Conservation (phyloP, 2,329 filamentous ascomycete species). For the Cladophialophora yegresii region DNA sequence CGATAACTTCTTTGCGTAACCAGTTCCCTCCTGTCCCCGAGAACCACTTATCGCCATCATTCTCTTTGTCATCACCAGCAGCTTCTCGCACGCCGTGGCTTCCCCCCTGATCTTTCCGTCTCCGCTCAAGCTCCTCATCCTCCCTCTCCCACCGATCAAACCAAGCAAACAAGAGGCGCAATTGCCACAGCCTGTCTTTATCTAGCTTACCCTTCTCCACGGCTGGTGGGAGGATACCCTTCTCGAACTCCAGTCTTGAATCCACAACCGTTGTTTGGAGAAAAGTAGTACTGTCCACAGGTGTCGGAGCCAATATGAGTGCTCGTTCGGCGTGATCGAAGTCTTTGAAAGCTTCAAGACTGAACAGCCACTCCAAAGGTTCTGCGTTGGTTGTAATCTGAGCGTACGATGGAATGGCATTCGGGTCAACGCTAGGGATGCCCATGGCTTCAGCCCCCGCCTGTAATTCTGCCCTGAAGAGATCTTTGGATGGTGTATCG, state of each 20-base stretch:
- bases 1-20: slow-evolving; percentile 59
- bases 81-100: neutral
- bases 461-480: slow-evolving; percentile 71
- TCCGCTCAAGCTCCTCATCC: slow-evolving; percentile 36
- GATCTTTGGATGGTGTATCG: slow-evolving; percentile 56
- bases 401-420: slow-evolving; percentile 35
- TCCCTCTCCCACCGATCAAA: slow-evolving; percentile 54
- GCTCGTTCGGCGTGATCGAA: slow-evolving; percentile 67
- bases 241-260: slow-evolving; percentile 67
- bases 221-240: slow-evolving; percentile 39
- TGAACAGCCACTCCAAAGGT: slow-evolving; percentile 74
- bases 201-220: slow-evolving; percentile 39
- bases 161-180: slow-evolving; percentile 67
- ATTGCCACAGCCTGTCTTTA: slow-evolving; percentile 61
- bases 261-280: slow-evolving; percentile 67
- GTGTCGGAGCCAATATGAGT: slow-evolving; percentile 56
- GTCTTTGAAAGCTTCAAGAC: slow-evolving; percentile 56
- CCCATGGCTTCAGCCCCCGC: slow-evolving; percentile 66
- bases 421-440: slow-evolving; percentile 40
- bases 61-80: neutral
- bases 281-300: slow-evolving; percentile 51
- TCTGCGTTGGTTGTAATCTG: slow-evolving; percentile 33
- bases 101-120: slow-evolving; percentile 18
- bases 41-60: slow-evolving; percentile 27
- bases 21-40: slow-evolving; percentile 42